Conservation (phyloP, 495 filamentous ascomycete genomes). For the Wilcoxina mikolae region DNA sequence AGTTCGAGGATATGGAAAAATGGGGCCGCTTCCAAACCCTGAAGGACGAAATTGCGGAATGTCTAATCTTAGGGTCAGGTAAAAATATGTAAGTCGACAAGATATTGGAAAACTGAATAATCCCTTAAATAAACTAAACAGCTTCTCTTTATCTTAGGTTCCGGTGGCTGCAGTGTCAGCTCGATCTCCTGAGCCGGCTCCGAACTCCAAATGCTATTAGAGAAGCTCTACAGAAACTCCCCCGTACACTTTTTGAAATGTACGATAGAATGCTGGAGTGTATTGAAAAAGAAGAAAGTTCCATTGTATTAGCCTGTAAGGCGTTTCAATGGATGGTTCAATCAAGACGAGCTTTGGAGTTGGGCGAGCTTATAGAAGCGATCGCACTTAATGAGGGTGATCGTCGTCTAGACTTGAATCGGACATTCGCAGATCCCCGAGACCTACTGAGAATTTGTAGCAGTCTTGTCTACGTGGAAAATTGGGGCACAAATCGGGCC, state of each 20-base stretch:
- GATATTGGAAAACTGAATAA: no score
- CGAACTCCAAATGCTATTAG: conserved; percentile 14
- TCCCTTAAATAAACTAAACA: neutral
- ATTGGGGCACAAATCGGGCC: no score
- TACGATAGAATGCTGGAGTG: conserved; percentile 28
- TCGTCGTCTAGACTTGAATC: neutral
- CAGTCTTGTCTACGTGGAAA: no score
- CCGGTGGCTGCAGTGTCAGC: conserved; percentile 32
- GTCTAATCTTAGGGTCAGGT: neutral
- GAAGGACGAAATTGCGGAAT: neutral
- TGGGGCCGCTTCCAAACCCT: neutral
- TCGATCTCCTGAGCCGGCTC: conserved; percentile 25
- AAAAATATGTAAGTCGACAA: conserved; percentile 2
- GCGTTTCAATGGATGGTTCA: neutral
- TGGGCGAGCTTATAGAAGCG: neutral
- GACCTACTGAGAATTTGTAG: neutral
- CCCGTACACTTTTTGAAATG: conserved; percentile 28
- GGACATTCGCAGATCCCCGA: neutral
- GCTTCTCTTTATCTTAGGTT: conserved; percentile 28
- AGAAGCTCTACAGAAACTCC: conserved; percentile 25
- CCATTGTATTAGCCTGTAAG: neutral
- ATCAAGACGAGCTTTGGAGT: neutral
- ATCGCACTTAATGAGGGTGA: neutral
- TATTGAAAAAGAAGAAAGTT: conserved; percentile 22
- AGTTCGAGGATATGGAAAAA: neutral